Evolutionary conservation across 192 early-diverging fungal genomes (phyloP).

Genomic region (Endogone sp.): DNA sequence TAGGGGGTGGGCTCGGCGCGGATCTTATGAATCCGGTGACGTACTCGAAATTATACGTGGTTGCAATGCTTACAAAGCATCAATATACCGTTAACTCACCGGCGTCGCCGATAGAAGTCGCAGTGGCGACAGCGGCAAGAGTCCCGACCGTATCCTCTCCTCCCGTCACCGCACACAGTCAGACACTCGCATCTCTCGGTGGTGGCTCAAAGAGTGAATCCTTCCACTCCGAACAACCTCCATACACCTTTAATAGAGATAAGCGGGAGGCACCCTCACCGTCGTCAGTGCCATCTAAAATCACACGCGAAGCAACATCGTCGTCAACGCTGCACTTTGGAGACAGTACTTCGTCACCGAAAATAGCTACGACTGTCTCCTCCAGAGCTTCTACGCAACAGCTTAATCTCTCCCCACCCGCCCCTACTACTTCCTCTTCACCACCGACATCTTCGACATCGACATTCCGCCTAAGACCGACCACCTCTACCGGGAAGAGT

Average conservation of each 20-base stretch:
- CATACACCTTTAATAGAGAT: neutral
- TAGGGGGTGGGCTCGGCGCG: constrained; percentile 59
- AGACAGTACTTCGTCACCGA: neutral
- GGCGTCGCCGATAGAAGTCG: neutral
- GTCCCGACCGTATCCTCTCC: neutral
- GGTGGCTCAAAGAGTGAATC: neutral
- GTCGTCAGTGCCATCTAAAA: neutral
- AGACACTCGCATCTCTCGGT: neutral
- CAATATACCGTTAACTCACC: constrained; percentile 5
- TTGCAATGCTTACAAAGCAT: constrained; percentile 33
- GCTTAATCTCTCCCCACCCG: neutral
- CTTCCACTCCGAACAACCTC: neutral
- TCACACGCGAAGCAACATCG: neutral
- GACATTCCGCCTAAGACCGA: constrained; percentile 11
- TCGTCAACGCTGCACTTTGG: neutral
- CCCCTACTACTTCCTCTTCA: constrained; percentile 1
- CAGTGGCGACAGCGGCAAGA: neutral
- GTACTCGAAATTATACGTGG: constrained; percentile 46
- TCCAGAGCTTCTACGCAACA: constrained; percentile 1
- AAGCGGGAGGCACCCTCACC: neutral
- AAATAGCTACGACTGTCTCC: neutral
- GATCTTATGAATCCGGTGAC: constrained; percentile 38
- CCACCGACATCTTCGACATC: neutral
- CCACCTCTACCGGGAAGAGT: neutral
- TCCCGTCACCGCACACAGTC: neutral